A percentile compares a stretch with the other conserved stretches of the same genome.
Conservation (phyloP, 345 rosid genomes). For the Eucalyptus lansdowneana region DNA sequence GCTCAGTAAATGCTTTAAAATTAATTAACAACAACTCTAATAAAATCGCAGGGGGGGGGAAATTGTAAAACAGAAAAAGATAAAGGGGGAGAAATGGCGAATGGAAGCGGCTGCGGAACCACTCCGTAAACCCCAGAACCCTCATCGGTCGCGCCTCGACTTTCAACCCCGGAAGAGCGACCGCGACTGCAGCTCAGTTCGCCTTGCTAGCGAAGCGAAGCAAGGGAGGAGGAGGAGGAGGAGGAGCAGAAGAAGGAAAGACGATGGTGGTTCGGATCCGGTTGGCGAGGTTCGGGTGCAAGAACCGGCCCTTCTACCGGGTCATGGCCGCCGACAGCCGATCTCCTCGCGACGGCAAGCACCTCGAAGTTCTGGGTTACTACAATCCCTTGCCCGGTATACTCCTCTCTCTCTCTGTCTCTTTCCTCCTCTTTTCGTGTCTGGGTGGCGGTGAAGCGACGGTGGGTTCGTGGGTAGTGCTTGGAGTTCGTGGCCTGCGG, state of each 20-base stretch:
- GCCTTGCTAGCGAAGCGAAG: not conserved
- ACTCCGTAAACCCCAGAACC: not conserved
- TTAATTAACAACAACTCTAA: not conserved
- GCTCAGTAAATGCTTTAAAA: not conserved
- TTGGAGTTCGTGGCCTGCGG: not conserved
- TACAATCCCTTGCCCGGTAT: conserved; percentile 74
- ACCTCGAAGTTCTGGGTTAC: conserved; percentile 74
- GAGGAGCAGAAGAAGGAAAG: not conserved
- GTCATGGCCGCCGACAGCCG: conserved; percentile 83
- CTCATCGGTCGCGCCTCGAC: not conserved
- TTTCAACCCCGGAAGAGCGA: not conserved
- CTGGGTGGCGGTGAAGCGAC: not conserved
- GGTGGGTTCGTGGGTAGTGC: not conserved
- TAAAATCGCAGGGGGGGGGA: not conserved
- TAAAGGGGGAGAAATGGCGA: not conserved
- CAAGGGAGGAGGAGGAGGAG: not conserved
- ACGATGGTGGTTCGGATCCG: conserved; percentile 72
- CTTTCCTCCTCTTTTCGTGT: not conserved
- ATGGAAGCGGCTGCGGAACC: not conserved
- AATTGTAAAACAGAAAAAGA: not conserved
- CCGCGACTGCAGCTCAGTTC: not conserved
- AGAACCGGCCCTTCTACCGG: conserved; percentile 66
- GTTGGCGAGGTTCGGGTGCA: conserved; percentile 73
- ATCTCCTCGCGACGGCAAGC: conserved; percentile 83
- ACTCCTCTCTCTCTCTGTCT: not conserved